Conservation (phyloP, 2,329 filamentous ascomycete species). For the Hypomyces perniciosus region DNA sequence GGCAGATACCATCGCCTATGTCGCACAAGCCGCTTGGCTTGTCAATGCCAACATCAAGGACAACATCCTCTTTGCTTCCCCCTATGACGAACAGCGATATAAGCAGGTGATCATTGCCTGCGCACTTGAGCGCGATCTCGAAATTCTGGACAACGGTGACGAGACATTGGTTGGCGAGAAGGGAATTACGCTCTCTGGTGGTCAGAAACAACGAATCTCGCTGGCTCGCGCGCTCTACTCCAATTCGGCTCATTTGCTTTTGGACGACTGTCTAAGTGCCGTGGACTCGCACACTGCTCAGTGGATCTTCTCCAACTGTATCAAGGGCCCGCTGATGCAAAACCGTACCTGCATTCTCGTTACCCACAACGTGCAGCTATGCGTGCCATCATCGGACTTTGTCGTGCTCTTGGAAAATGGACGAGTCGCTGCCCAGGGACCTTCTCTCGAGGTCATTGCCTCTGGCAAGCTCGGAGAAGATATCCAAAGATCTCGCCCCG, state of each 20-base stretch:
- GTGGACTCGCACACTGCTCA: conserved; percentile 97
- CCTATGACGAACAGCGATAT: conserved; percentile 76
- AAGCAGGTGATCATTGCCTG: conserved; percentile 84
- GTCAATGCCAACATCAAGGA: conserved; percentile 94
- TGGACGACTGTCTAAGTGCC: conserved; percentile 93
- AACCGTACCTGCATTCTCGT: conserved; percentile 89
- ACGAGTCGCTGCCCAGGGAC: conserved; percentile 69
- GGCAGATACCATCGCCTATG: conserved; percentile 90
- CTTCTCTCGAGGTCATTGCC: conserved; percentile 68
- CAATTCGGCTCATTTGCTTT: conserved; percentile 79
- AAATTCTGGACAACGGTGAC: conserved; percentile 88
- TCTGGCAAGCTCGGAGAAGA: conserved; percentile 90
- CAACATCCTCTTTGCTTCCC: conserved; percentile 86
- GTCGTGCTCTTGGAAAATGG: conserved; percentile 87
- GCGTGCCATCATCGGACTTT: conserved; percentile 71
- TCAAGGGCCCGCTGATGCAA: conserved; percentile 83
- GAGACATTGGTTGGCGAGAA: conserved; percentile 95
- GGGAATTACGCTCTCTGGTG: conserved; percentile 91
- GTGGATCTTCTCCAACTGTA: conserved; percentile 94
- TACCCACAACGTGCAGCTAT: conserved; percentile 90
- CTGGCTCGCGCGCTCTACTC: conserved; percentile 96
- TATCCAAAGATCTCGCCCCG: conserved; percentile 63
- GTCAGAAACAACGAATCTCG: conserved; percentile 96
- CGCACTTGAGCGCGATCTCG: conserved; percentile 81
- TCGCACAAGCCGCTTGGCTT: conserved; percentile 93